phyloP scores from a whole-genome alignment of 2,329 filamentous ascomycete species.

The Cladosporium sphaerospermum region DNA sequence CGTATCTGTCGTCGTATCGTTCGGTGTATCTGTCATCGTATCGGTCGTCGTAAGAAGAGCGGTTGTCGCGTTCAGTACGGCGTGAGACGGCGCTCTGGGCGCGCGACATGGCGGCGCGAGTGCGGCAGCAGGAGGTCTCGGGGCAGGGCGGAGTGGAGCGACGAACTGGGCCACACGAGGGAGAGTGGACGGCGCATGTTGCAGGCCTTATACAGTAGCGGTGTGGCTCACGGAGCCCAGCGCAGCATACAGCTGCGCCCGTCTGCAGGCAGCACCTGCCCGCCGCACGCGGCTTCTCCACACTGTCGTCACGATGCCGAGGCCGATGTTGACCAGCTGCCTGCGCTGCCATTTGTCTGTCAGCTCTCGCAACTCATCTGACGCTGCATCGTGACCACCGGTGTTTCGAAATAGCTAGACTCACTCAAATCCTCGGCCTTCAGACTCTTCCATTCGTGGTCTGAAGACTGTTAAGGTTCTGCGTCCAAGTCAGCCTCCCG shows the following conservation, averaged over 20 bases:
- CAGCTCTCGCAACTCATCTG: not conserved
- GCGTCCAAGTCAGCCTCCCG: no score
- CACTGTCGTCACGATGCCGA: conserved; percentile 3
- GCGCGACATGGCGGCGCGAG: conserved; percentile 2
- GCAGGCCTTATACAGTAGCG: conserved; percentile 4
- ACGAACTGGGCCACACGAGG: not conserved
- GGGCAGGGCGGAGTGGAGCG: not conserved
- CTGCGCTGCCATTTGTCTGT: no score
- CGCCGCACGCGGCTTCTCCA: conserved; percentile 1
- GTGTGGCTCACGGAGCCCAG: not conserved
- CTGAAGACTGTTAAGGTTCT: no score
- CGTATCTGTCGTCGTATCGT: conserved; percentile 2
- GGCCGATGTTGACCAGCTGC: not conserved
- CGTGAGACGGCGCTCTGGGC: conserved; percentile 6
- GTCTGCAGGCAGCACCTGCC: conserved; percentile 4
- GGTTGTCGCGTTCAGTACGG: conserved; percentile 7
- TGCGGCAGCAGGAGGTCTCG: not conserved
- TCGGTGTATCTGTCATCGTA: conserved; percentile 10
- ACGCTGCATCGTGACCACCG: not conserved
- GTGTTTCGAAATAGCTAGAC: not conserved
- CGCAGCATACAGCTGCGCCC: not conserved
- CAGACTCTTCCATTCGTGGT: no score
- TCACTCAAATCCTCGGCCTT: no score
- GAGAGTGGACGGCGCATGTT: conserved; percentile 2
- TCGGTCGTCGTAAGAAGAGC: conserved; percentile 5